Base-by-base conservation (phyloP, 129 eudicot genomes). In the Cynara cardunculus region DNA sequence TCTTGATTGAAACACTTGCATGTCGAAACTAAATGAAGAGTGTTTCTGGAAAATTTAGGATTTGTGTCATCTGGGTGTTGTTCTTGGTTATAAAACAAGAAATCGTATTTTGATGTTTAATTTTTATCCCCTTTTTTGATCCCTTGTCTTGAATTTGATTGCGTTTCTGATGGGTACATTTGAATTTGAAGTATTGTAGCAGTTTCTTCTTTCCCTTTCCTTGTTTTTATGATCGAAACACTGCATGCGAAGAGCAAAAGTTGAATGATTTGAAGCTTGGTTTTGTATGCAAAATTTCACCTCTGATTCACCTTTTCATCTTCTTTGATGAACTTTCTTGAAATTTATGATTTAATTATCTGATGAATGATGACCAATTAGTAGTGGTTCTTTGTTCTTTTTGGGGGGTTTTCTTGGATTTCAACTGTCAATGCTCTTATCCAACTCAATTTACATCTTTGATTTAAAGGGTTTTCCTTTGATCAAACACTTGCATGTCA, bases 1-100 rank as follows among this genome's bases (percentile, higher is more conserved):
- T 25, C 25, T 81, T 81, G 25, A 80, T 80, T 19, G 11, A 74
- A 19, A 32, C 64, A 32, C 30, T 41, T 86, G 81, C 76, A 68
- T 78, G 87, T 68, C n/a, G 65, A 16, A 27, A 27, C 9, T 2
- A 22, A 25, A 24, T 74, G 73, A 8, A 19, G 62, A 21, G 10
- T 76, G 59, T 70, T 75, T 24, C 18, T 27, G 53, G 21, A 39
- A 2, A 35, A 21, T 12, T 13, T 67, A 14, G 76, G 65, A 9
- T 68, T 68, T 21, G 19, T 3, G 28, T 81, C 9, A 19, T 49
- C 56, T 19, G 22, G 70, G 21, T 10, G 26, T 18, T 56, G 22
- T 32, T 7, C 13, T 32, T 37, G 53, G 25, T 35, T 79, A 64
- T 64, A 22, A 5, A 19, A 64, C 28, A 64, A 64, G 69, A 62